Conservation (phyloP, 768 basidiomycete species). For the Suillus sp. region DNA sequence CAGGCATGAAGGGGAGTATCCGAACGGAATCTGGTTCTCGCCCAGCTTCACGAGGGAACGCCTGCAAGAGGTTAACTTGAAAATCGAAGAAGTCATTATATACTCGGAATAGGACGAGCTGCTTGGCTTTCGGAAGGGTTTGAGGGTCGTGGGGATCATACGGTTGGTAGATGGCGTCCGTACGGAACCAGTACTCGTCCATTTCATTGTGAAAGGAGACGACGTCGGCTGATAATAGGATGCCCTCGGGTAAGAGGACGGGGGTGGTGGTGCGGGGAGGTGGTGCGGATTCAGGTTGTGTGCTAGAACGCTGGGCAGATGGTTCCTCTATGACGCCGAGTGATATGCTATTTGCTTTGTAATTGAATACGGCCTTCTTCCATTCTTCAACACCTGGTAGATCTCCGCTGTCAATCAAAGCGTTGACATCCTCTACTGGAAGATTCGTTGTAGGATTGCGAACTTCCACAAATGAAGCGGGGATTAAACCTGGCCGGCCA, state of each 20-base stretch:
- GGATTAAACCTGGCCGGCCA: constrained; percentile 95
- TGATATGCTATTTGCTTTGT: constrained; percentile 95
- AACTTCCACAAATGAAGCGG: constrained; percentile 95
- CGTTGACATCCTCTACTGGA: constrained; percentile 71
- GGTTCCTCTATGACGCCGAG: constrained; percentile 85
- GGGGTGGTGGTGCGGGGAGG: constrained; percentile 41
- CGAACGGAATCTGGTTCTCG: constrained; percentile 64
- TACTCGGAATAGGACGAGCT: constrained; percentile 87
- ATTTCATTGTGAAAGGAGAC: constrained; percentile 97
- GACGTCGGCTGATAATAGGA: constrained; percentile 84
- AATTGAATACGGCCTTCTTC: constrained; percentile 93
- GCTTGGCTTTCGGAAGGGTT: constrained; percentile 64
- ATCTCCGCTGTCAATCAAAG: constrained; percentile 83
- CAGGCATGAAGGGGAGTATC: constrained; percentile 96
- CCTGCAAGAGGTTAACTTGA: constrained; percentile 84
- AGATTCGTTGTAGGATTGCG: constrained; percentile 88
- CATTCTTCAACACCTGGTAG: constrained; percentile 98
- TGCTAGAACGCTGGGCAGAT: constrained; percentile 26
- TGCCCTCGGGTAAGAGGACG: constrained; percentile 72
- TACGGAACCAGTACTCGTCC: constrained; percentile 96
- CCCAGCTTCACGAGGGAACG: constrained; percentile 91
- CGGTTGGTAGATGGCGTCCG: constrained; percentile 88
- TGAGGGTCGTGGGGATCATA: constrained; percentile 62
- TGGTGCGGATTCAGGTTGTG: constrained; percentile 17
- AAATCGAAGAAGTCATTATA: constrained; percentile 99